Evolutionary conservation across 257 asterid species (phyloP), one percentile per base, ranked within the genome.

Genomic region (Nicotiana tabacum): DNA sequence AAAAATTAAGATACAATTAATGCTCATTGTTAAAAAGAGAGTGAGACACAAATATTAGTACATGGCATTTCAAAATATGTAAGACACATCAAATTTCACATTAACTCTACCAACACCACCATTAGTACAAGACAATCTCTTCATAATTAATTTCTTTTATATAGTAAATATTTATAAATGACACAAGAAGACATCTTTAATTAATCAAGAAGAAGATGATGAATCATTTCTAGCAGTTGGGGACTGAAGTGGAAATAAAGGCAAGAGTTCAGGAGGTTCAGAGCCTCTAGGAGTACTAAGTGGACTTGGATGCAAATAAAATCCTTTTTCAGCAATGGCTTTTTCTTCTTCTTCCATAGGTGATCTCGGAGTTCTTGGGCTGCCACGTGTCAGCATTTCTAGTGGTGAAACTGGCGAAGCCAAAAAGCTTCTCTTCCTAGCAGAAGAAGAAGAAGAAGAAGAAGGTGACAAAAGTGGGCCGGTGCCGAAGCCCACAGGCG

Each of bases 181-280:
- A 67, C 51, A 17, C 53, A 66, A 66, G 4, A 72, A 46, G 33
- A 43, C 1, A 5, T 12, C 60, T 13, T 13, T 74, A 74, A 74
- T 27, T 24, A 48, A 66, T 29, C 5, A 64, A 46, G 27, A 74
- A 72, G 3, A 12, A 24, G 62, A 48, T 27, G 79, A 74, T 46
- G 80, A 74, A 48, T 48, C n/a, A 30, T 74, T 48, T 15, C 9
- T 74, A 15, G 80, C 80, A 27, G 80, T 74, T 12, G 95, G 90
- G 29, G 94, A 90, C 77, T 82, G 89, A 12, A 90, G 90, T 18
- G 99, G 99, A 88, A 95, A 95, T 89, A 95, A 79, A 30, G 97
- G 93, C 90, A 95, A 76, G 46, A 95, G 97, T 91, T 85, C 90
- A 12, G 97, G 98, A 83, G 97, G 98, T 82, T 91, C 93, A 82